phyloP scores from a whole-genome alignment of 1,284 basidiomycete species.

The Afroboletus lepidellus region DNA sequence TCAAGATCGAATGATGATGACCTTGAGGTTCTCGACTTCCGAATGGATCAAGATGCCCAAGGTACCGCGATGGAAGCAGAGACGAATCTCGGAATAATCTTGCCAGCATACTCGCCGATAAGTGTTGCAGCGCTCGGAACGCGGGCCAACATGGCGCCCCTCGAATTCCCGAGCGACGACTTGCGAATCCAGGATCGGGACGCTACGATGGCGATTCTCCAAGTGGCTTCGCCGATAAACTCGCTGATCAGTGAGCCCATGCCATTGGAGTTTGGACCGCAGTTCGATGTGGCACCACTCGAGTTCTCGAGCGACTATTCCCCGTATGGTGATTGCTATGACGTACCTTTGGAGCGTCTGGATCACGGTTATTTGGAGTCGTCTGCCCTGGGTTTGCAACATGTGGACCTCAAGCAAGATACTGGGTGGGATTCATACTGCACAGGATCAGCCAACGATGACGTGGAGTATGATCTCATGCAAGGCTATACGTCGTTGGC shows the following conservation, averaged over 20 bases:
- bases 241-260: conserved; percentile 7
- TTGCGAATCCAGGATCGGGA: not conserved
- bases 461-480: not conserved
- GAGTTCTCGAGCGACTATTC: conserved; percentile 15
- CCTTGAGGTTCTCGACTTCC: not conserved
- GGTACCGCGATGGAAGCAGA: not conserved
- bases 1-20: not conserved
- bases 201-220: not conserved
- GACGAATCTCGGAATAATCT: not conserved
- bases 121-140: conserved; percentile 8
- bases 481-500: conserved; percentile 3
- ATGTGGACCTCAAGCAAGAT: not conserved
- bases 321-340: conserved; percentile 1
- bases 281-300: conserved; percentile 13
- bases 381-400: not conserved
- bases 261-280: conserved; percentile 7
- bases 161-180: conserved; percentile 15
- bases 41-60: not conserved
- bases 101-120: conserved; percentile 5
- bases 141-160: conserved; percentile 13
- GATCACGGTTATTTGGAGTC: not conserved
- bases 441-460: not conserved
- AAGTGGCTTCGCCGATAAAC: conserved; percentile 5
- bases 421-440: not conserved
- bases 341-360: not conserved